These are phyloP conservation scores for Ophiostoma novo-ulmi DNA, from an alignment of 2,329 filamentous ascomycete genomes.

Conservation along the genomic window DNA sequence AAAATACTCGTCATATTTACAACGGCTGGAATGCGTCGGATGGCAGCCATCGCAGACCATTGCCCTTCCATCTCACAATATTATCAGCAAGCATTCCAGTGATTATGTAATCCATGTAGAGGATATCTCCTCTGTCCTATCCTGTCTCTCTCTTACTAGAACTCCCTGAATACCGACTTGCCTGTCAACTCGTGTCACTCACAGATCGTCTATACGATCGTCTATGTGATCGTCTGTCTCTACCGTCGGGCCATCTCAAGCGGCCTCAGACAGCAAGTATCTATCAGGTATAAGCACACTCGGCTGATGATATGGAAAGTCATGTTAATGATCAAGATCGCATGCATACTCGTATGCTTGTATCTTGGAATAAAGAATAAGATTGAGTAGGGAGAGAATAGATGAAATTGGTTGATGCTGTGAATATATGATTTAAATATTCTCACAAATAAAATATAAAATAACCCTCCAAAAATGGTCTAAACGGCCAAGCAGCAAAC, in stretches of 20 bases:
- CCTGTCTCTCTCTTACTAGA: background rate
- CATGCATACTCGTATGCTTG: too few relatives aligned
- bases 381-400: background rate
- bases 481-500: background rate
- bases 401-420: background rate
- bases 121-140: background rate
- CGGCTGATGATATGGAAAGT: background rate
- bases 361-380: background rate
- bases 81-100: background rate
- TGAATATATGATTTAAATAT: background rate
- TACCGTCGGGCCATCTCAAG: background rate
- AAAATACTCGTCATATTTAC: background rate
- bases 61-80: background rate
- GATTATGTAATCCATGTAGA: background rate
- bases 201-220: background rate
- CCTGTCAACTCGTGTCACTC: background rate
- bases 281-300: background rate
- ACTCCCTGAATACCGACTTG: background rate
- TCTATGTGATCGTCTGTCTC: slow-evolving; percentile 7
- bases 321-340: background rate
- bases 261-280: slow-evolving; percentile 1
- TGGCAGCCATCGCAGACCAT: slow-evolving; percentile 4
- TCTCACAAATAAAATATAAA: background rate
- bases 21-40: slow-evolving; percentile 9
- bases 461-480: too few relatives aligned